These are phyloP conservation scores for Xylariaceae sp. DNA, from an alignment of 2,329 filamentous ascomycete species.

Conservation along the genomic window DNA sequence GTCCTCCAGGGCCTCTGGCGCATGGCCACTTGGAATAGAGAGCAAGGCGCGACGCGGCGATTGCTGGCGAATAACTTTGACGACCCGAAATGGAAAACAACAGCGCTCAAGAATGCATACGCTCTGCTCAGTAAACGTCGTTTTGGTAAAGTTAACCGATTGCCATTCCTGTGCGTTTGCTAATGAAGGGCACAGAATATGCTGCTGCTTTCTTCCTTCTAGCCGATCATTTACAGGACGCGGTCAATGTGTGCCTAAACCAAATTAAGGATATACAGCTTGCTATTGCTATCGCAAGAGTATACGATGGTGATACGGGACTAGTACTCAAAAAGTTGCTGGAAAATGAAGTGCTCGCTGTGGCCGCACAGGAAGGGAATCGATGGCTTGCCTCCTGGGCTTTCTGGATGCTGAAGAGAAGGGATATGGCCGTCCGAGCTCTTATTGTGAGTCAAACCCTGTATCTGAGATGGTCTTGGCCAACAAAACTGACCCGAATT, in stretches of 20 bases:
- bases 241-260: conserved; percentile 83
- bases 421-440: conserved; percentile 82
- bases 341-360: conserved; percentile 76
- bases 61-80: conserved; percentile 90
- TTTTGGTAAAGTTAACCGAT: conserved; percentile 65
- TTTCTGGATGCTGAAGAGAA: conserved; percentile 85
- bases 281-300: conserved; percentile 83
- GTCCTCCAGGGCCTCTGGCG: conserved; percentile 92
- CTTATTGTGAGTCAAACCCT: conserved; percentile 68
- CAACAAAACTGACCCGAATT: conserved; percentile 4
- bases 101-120: conserved; percentile 95
- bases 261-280: conserved; percentile 90
- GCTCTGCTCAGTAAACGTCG: conserved; percentile 88
- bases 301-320: conserved; percentile 85
- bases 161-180: neutral
- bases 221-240: conserved; percentile 82
- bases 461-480: neutral
- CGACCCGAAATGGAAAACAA: conserved; percentile 84
- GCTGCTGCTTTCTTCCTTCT: conserved; percentile 95
- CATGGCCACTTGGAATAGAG: conserved; percentile 87
- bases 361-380: conserved; percentile 82
- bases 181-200: conserved; percentile 66
- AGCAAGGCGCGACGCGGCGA: conserved; percentile 79
- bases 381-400: conserved; percentile 96
- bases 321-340: conserved; percentile 76